Evolutionary conservation across 163 green algal genomes (phyloP), one percentile per base, ranked within the genome.

Genomic region (Trebouxiophyceae sp.): DNA sequence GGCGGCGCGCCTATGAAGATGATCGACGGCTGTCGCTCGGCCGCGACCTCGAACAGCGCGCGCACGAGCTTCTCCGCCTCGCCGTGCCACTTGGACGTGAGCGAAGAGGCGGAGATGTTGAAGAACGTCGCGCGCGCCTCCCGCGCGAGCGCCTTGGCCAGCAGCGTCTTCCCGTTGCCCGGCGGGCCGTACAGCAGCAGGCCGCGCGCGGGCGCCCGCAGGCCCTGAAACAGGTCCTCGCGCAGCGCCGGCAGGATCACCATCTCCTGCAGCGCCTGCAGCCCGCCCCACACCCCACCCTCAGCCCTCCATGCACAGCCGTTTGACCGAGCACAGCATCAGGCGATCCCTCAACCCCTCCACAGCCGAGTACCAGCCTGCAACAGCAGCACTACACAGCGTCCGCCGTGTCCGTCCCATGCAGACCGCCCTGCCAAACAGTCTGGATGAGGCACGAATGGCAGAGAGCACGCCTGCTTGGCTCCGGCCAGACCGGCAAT

Each of bases 111-210:
- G 1, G 82, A 90, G 57, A 96, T 91, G 79, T 83, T 84, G 77
- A 96, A 93, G 69, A 96, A 95, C 19, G 77, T 86, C 31, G 86
- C 80, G 5, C 73, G 65, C 6, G 86, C 81, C 68, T 92, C 86
- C 23, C 67, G 60, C 1, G 88, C 88, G 33, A 91, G 62, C 20
- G 88, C 88, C 60, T 89, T 86, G 24, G 81, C 78, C 27, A 90
- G 73, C 79, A 88, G 64, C 24, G 82, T 89, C 69, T 88, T 87
- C 66, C 80, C 81, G 31, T 86, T 84, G 65, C 80, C 82, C 3
- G 89, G 89, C 2, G 89, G 88, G 2, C 89, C 89, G 58, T 95
- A 96, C 58, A 96, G 74, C 68, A 96, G 70, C 26, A 96, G 83
- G 12, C 89, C 89, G 4, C 86, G 68, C 16, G 86, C 82, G 1